These are phyloP conservation scores for Camellia sinensis DNA, from an alignment of 148 eudicot species.

Conservation along the genomic window DNA sequence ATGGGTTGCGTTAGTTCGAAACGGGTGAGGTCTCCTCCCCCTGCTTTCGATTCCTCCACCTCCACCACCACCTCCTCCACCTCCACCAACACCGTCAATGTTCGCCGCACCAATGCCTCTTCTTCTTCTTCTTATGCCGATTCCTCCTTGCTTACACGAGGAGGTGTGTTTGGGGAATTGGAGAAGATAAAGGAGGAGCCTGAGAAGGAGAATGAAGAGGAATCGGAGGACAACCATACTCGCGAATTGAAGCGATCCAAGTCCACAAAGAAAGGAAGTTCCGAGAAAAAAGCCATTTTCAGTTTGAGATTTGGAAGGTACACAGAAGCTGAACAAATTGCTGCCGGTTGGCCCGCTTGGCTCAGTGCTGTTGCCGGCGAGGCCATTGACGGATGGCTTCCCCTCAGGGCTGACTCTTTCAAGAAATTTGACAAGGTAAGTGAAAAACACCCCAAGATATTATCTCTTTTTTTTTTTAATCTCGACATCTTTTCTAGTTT, in stretches of 20 bases:
- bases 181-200: constrained; percentile 46
- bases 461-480: not conserved
- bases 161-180: constrained; percentile 17
- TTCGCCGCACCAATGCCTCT: constrained; percentile 22
- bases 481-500: not conserved
- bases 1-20: constrained; percentile 96
- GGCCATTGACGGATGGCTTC: constrained; percentile 71
- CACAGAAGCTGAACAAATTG: constrained; percentile 45
- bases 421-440: constrained; percentile 70
- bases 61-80: not conserved
- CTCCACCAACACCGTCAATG: not conserved
- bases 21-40: constrained; percentile 40
- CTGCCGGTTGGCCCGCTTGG: constrained; percentile 81
- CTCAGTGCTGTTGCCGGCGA: constrained; percentile 63
- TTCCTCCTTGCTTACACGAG: constrained; percentile 9
- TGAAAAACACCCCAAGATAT: not conserved
- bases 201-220: constrained; percentile 26
- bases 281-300: constrained; percentile 29
- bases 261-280: constrained; percentile 15
- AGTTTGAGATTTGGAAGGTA: constrained; percentile 58
- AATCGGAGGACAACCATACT: not conserved
- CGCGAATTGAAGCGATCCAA: constrained; percentile 17
- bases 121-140: constrained; percentile 11
- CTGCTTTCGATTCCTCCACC: constrained; percentile 24
- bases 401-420: constrained; percentile 53